Base-by-base conservation (phyloP, 148 eudicot genomes). In the Rhododendron ferrugineum region DNA sequence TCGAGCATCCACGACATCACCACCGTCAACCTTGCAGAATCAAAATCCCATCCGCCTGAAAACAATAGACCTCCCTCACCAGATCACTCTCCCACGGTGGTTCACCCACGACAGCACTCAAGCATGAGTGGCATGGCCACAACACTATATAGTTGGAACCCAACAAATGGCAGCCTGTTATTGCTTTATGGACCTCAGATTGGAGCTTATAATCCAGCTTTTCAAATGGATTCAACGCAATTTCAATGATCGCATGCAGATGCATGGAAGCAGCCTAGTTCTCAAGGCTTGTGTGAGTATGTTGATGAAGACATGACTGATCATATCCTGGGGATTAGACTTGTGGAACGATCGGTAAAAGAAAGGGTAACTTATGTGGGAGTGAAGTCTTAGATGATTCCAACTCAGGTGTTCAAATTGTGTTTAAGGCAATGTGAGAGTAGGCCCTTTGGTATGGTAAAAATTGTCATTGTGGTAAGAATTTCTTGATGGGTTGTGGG, bases 1-100 rank as follows among this genome's bases (percentile, higher is more conserved):
- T 89, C 94, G 16, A 92, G 94, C 81, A 92, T 92, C 73, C 94
- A 92, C 46, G 94, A 92, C 77, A 92, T 92, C 84, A 92, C 94
- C 18, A 90, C 92, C 0, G 88, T 90, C 23, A 88, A 88, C 87
- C 37, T 91, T 36, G 46, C 84, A 0, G 91, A 90, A n/a, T 20
- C 87, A 9, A 90, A 88, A 79, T 88, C 89, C 28, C 52, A 86
- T 20, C 86, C 90, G 9, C 88, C 82, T 11, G 91, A 91, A 0
- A 75, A 86, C 13, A 44, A 82, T 5, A 58, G 60, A 42, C 52
- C 87, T 52, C 74, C 77, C 11, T 77, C 85, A 36, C 80, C 87
- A 2, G 86, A 76, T 34, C 83, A 54, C 44, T 76, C 62, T 44
- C 62, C 87, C 85, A 79, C 26, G 15, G 46, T 73, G 42, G 49